Evolutionary conservation across 2,329 filamentous ascomycete species (phyloP), one percentile per base, ranked within the genome.

Genomic region (Phyllosticta paracitricarpa): DNA sequence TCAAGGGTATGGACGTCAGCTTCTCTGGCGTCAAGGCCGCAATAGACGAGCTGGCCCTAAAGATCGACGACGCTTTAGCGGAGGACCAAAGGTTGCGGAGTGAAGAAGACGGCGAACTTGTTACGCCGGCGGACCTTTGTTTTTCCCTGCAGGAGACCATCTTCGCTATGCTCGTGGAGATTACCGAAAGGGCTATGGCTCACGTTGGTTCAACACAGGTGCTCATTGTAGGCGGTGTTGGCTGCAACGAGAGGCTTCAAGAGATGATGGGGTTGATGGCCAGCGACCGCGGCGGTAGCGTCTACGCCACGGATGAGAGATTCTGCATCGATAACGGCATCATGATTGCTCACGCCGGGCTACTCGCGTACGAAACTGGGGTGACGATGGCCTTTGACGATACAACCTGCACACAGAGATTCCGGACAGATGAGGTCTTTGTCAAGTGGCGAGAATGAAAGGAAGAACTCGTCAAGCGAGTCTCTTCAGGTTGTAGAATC

Each of bases 311-410:
- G 0, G 94, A 99, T 72, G 94, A 99, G 79, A 82, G 94, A 54
- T 99, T 96, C 73, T 99, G 94, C 73, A 99, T 99, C 68, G 94
- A 99, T 75, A 99, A 99, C 69, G 94, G 94, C 56, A 97, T 99
- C 71, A 99, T 99, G 94, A 99, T 99, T 77, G 94, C 94, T 1
- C 93, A 99, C 74, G 94, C 94, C 1, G 94, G 94, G 2, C 76
- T 99, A 68, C 73, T 97, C 69, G 92, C 92, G 1, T 94, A 89
- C 72, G 81, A 86, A 73, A 92, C 86, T 17, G 93, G 93, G 1
- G 91, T 91, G 70, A 81, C 77, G 63, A 97, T 91, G 1, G 77
- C 82, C 7, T 72, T 97, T 55, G 85, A 87, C 65, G 89, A 97
- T 54, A 93, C 88, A 67, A 90, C 88, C 12, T 96, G 75, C 63